Evolutionary conservation across 805 yeast genomes (phyloP), one percentile per base, ranked within the genome.

Genomic region (Jamesozyma rosinii): DNA sequence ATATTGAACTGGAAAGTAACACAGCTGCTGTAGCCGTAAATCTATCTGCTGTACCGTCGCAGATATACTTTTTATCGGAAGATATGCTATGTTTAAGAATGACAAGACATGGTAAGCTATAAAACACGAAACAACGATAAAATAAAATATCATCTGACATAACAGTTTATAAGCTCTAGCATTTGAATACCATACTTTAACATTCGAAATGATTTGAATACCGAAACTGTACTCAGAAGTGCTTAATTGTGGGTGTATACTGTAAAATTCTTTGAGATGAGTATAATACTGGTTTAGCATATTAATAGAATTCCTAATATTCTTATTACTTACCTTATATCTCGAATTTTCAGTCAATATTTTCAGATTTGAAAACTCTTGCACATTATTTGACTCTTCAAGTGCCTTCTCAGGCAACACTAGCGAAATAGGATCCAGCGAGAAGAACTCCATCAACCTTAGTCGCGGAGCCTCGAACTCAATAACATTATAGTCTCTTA

Each of bases 1-100:
- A 52, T 83, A 85, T 56, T 89, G 97, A 2, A 76, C 70, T 0
- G 97, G 97, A 52, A 88, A 76, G 53, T 76, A 81, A 51, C 84
- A 76, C 14, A 86, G 59, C 52, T 89, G 96, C 48, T 78, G 81
- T 13, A 84, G 63, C 37, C 96, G 65, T 24, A 87, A 64, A 57
- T 87, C 95, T 1, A 88, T 65, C 58, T 90, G 97, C 53, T 79
- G 79, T 4, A 86, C 79, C 1, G 83, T 72, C 2, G 80, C 81
- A 14, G 85, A 81, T 0, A 68, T 26, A 19, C 40, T 51, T 1
- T 52, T 54, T 22, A 59, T 37, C 10, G 54, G 49, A 5, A 54
- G 37, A 6, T 34, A 37, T 4, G 42, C 38, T 44, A 46, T 44
- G 40, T 53, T 57, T 18, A 61, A 41, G 2, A 53, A 21, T 4